Percentiles rank a stretch among this genome's conserved stretches.
phyloP scores from a whole-genome alignment of 108 stramenopile genomes.

The Skeletonema grethae region DNA sequence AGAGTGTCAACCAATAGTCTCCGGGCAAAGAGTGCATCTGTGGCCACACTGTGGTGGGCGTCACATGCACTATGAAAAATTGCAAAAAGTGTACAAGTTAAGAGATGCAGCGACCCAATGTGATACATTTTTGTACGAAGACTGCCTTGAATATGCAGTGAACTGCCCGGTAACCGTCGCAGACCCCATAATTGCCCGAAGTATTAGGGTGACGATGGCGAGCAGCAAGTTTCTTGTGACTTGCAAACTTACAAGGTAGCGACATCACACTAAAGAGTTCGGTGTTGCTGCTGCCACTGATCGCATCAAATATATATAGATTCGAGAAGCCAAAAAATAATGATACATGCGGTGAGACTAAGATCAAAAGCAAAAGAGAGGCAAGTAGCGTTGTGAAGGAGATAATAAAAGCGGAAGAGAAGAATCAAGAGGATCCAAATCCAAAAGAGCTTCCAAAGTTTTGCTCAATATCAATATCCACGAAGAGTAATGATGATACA shows the following conservation, averaged over 20 bases:
- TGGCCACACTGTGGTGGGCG: no score
- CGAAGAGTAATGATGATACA: neutral
- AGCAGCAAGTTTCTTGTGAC: neutral
- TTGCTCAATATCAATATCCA: neutral
- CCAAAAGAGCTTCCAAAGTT: no score
- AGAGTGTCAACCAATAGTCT: no score
- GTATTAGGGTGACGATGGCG: neutral
- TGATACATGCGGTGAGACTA: no score
- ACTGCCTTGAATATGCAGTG: no score
- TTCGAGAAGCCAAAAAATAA: neutral
- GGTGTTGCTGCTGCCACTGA: neutral
- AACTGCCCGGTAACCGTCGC: no score
- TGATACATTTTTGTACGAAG: no score
- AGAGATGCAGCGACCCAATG: no score
- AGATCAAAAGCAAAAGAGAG: no score
- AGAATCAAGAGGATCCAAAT: constrained; percentile 12
- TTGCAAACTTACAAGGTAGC: neutral
- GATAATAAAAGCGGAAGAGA: neutral
- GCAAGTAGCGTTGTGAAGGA: neutral
- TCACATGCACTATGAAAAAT: no score
- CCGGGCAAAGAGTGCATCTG: no score
- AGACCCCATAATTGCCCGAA: neutral
- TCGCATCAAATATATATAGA: neutral
- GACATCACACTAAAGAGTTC: neutral
- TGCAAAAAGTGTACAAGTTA: no score